Percentiles rank a stretch among this genome's conserved stretches.
Conservation (phyloP, 345 rosid genomes). For the Brassica cretica region DNA sequence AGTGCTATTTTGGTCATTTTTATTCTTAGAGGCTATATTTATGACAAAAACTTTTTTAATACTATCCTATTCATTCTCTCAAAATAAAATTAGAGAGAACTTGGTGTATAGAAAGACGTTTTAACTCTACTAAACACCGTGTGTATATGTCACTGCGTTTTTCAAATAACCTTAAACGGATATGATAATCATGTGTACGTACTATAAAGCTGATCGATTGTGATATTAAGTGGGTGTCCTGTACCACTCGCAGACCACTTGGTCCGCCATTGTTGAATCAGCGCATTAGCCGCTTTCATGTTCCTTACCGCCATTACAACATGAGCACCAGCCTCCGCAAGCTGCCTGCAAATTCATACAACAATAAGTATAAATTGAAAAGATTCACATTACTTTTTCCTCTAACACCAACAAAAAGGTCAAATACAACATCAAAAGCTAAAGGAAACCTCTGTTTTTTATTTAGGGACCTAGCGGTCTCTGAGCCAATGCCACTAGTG, state of each 20-base stretch:
- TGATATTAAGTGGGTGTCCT: slow-evolving; percentile 26
- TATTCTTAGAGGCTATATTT: too few species aligned
- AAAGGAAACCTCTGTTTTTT: not conserved
- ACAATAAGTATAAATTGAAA: not conserved
- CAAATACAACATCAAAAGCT: not conserved
- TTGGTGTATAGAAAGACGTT: too few species aligned
- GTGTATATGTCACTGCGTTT: not conserved
- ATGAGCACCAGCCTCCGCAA: slow-evolving; percentile 90
- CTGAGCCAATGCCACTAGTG: slow-evolving; percentile 91
- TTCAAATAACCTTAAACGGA: not conserved
- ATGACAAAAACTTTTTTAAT: too few species aligned
- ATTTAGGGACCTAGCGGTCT: slow-evolving; percentile 60
- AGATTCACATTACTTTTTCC: not conserved
- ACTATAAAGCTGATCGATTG: not conserved
- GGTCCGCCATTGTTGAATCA: slow-evolving; percentile 32
- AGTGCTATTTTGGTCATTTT: too few species aligned
- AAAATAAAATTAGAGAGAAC: too few species aligned
- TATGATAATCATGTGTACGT: not conserved
- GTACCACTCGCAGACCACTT: slow-evolving; percentile 27
- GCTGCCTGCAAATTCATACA: slow-evolving; percentile 48
- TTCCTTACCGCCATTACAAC: slow-evolving; percentile 83
- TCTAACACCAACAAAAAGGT: not conserved
- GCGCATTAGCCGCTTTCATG: slow-evolving; percentile 17
- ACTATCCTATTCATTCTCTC: too few species aligned
- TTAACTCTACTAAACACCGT: too few species aligned